Evolutionary conservation across 1,284 basidiomycete species (phyloP).

Genomic region (Tilletia walkeri): DNA sequence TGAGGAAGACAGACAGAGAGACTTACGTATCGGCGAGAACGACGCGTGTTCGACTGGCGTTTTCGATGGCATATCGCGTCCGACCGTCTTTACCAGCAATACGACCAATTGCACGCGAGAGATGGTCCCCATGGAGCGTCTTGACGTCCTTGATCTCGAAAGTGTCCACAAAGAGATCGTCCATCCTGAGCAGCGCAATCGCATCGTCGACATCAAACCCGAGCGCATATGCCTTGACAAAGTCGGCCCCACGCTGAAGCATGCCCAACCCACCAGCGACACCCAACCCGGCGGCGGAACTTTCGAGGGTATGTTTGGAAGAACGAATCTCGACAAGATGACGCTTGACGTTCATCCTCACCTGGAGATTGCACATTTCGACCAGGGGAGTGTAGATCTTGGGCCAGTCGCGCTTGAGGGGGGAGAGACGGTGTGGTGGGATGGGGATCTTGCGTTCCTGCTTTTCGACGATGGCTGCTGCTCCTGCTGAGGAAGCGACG

Average conservation of each 20-base stretch:
- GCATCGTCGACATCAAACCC: conserved; percentile 87
- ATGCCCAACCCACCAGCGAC: conserved; percentile 37
- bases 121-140: conserved; percentile 92
- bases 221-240: conserved; percentile 88
- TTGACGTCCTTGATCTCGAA: conserved; percentile 99
- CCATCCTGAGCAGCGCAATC: conserved; percentile 86
- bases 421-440: conserved; percentile 95
- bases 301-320: conserved; percentile 73
- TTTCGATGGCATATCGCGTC: conserved; percentile 98
- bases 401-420: conserved; percentile 94
- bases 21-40: conserved; percentile 92
- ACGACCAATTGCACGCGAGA: conserved; percentile 91
- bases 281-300: conserved; percentile 2
- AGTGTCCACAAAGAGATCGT: conserved; percentile 95
- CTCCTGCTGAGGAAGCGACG: conserved; percentile 22
- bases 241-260: conserved; percentile 96
- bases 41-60: conserved; percentile 89
- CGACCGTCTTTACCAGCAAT: conserved; percentile 98
- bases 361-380: conserved; percentile 88
- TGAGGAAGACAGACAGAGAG: neutral
- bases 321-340: conserved; percentile 91
- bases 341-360: conserved; percentile 90
- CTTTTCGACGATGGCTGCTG: conserved; percentile 14
- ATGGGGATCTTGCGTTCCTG: conserved; percentile 67
- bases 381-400: conserved; percentile 94